Base-by-base conservation (phyloP, 2,329 filamentous ascomycete genomes). In the Fonsecaea erecta region DNA sequence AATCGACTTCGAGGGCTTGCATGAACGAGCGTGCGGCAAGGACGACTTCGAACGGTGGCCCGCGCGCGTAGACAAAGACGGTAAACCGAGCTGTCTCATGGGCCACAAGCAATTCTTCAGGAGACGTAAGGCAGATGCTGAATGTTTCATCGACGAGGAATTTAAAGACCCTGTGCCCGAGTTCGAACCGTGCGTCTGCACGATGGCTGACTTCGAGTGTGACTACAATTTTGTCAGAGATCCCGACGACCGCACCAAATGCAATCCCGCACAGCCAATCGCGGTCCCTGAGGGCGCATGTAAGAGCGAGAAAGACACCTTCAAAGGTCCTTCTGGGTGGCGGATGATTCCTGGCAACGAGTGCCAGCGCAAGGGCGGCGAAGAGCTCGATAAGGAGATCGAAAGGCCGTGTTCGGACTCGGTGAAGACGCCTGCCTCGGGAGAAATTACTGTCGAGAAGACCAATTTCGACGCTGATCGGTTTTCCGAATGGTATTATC, bases 81-180 rank as follows among this genome's bases (percentile, higher is more conserved):
- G 90, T 34, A 85, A 96, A 58, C 85, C 93, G 1, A 91, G 88
- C 57, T 99, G 95, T 76, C 82, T 99, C 70, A 98, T 99, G 94
- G 95, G 95, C 21, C 93, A 97, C 76, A 96, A 89, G 73, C 94
- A 98, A 75, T 92, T 86, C 68, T 99, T 90, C 78, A 85, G 83
- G 61, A 88, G 95, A 69, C 88, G 95, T 72, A 98, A 96, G 82
- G 90, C 92, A 75, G 86, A 91, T 71, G 90, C 91, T 18, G 87
- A 96, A 66, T 99, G 96, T 78, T 96, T 97, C 75, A 84, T 98
- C 71, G 90, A 91, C 72, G 84, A 91, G 66, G 87, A 94, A 60
- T 97, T 97, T 80, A 88, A 92, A 74, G 90, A 95, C 68, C 88
- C 91, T 0, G 78, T 86, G 35, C 86, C 90, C 1, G 81, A 88